Percentiles rank a stretch among this genome's conserved stretches.
Evolutionary conservation across 768 basidiomycete genomes (phyloP).

Genomic region (Terana coerulea): DNA sequence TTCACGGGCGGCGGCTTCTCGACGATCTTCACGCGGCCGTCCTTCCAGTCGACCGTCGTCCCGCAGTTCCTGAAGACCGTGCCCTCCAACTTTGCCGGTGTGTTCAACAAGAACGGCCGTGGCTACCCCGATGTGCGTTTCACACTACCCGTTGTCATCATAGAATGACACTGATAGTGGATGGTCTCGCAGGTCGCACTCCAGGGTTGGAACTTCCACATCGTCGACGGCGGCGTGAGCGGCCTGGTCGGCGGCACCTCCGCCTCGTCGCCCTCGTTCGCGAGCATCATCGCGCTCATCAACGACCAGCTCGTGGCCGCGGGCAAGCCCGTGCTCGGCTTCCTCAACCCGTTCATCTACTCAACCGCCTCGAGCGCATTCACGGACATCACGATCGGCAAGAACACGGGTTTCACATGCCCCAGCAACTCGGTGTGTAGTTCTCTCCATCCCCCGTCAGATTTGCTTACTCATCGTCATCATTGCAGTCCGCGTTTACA

Average conservation of each 20-base stretch:
- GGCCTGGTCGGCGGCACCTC: slow-evolving; percentile 26
- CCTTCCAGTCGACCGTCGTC: slow-evolving; percentile 1
- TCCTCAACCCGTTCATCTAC: slow-evolving; percentile 34
- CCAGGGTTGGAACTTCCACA: slow-evolving; percentile 28
- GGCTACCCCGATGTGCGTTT: slow-evolving; percentile 18
- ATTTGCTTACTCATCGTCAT: too few species aligned
- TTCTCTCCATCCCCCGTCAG: neutral
- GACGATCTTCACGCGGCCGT: slow-evolving; percentile 20
- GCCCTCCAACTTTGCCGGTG: slow-evolving; percentile 7
- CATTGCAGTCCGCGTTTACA: slow-evolving; percentile 17
- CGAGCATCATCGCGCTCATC: slow-evolving; percentile 28
- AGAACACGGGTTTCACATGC: slow-evolving; percentile 20
- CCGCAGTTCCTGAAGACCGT: neutral
- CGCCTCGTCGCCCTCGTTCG: slow-evolving; percentile 28
- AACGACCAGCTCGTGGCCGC: slow-evolving; percentile 28
- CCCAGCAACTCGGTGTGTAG: neutral
- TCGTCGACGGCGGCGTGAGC: slow-evolving; percentile 18
- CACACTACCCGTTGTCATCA: neutral
- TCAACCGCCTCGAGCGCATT: slow-evolving; percentile 18
- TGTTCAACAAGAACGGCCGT: slow-evolving; percentile 14
- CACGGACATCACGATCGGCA: slow-evolving; percentile 29
- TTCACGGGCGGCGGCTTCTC: slow-evolving; percentile 23
- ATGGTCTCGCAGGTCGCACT: slow-evolving; percentile 46
- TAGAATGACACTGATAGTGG: slow-evolving; percentile 13
- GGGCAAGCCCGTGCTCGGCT: slow-evolving; percentile 27